A percentile compares a stretch with the other conserved stretches of the same genome.
These are phyloP conservation scores for Fraxinus floribunda DNA, from an alignment of 305 asterid species.

Conservation along the genomic window DNA sequence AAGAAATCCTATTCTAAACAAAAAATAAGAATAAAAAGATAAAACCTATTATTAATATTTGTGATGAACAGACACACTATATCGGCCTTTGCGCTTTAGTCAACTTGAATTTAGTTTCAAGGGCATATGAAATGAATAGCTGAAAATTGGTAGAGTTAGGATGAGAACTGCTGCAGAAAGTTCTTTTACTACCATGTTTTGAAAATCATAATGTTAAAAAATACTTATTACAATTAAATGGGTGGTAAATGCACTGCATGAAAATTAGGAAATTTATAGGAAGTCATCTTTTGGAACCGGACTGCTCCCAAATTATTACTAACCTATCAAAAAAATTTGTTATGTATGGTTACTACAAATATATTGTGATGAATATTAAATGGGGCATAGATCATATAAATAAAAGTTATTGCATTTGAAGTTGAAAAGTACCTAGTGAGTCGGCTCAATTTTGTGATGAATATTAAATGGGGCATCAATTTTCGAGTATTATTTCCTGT, in stretches of 20 bases:
- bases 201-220: background rate
- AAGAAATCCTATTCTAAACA: no score
- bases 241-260: background rate
- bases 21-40: no score
- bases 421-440: background rate
- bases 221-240: background rate
- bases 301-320: background rate
- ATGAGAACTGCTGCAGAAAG: background rate
- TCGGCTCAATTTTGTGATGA: background rate
- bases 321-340: background rate
- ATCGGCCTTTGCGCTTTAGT: background rate
- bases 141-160: background rate
- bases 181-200: background rate
- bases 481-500: background rate
- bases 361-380: background rate
- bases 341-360: background rate
- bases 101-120: background rate
- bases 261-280: background rate
- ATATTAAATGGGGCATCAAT: background rate
- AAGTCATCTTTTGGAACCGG: background rate
- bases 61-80: background rate
- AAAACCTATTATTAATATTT: background rate
- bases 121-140: background rate
- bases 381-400: background rate
- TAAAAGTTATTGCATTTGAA: background rate